Base-by-base conservation (phyloP, 441 rosid species). In the Gossypium aridum region DNA sequence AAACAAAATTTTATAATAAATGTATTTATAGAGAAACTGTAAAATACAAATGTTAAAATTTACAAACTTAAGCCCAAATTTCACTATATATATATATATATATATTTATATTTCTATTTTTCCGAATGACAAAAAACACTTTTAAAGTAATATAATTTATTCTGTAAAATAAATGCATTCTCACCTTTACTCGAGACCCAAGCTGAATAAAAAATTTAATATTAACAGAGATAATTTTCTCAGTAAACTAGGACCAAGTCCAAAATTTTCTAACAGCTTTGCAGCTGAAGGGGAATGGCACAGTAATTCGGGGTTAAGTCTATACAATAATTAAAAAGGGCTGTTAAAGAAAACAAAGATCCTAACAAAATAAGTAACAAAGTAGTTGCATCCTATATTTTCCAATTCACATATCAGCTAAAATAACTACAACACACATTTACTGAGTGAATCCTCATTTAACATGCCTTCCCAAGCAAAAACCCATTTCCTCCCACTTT, bases 401-500 rank as follows among this genome's bases (percentile, higher is more conserved):
- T 10, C 49, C 49, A 43, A 43, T 43, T 43, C 49, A 43, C 49
- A 43, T 43, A 43, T 43, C 49, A 43, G 49, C 31, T 45, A 66
- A 45, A 45, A 22, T 13, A 7, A 1, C 56, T 43, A 22, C 62
- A 8, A 57, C 16, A 25, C 31, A 23, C 49, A 45, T 67, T 67
- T 68, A 68, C 72, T 23, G 57, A 47, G 57, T 56, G 22, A 14
- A 5, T 22, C 14, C 71, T 49, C 4, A 19, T 7, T 55, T 55
- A 55, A 55, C 60, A 16, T 16, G 20, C 60, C 20, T 7, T 7
- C 20, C 19, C 57, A 53, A 53, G 19, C 17, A 14, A 53, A 16
- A 51, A 53, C 22, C 20, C 67, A 20, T 61, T 39, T 31, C 76
- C 19, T 77, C 85, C 87, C 86, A 83, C 43, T 59, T 63, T 13